Base-by-base conservation (phyloP, 1,284 basidiomycete genomes). In the Mixia osmundae region DNA sequence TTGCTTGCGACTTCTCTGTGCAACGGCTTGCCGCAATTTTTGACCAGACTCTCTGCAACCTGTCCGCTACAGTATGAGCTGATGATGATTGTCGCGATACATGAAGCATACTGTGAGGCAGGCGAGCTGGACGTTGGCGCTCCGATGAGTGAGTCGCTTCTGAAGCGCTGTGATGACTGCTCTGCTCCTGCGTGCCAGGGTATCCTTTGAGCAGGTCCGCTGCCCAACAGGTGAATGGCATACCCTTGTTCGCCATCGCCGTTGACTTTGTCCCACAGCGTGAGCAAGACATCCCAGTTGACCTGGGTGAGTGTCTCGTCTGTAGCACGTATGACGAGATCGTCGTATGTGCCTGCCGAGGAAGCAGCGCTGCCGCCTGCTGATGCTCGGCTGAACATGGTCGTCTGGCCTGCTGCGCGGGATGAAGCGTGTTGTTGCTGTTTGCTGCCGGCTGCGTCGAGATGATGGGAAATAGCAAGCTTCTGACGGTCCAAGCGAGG, bases 261-360 rank as follows among this genome's bases (percentile, higher is more conserved):
- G 9, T 68, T 64, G 4, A 97, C 82, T 60, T 91, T 91, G 61
- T 97, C 91, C 53, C 85, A 94, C n/a, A 97, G 61, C 50, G 80
- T 82, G 35, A 95, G 58, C 44, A 91, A 83, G 41, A 85, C 63
- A 56, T 87, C 83, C 89, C 89, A 97, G 57, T 94, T 80, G 61
- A 94, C 89, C 40, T 68, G 66, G 2, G 85, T 87, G 38, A 87
- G 63, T 56, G 82, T 83, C 66, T 94, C 87, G 55, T 87, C 80
- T 12, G 87, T 94, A 20, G 87, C 79, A 61, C 89, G 85, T 50
- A 59, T 67, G 55, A 95, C 78, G 48, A 87, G 69, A 35, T 94
- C 87, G 52, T 95, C 87, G 60, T 89, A 95, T 9, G 82, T 69
- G n/a, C n/a, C n/a, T n/a, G n/a, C n/a, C n/a, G n/a, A n/a, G n/a